These are phyloP conservation scores for Spathaspora jeffriesii DNA, from an alignment of 1,139 yeast species.

Conservation along the genomic window DNA sequence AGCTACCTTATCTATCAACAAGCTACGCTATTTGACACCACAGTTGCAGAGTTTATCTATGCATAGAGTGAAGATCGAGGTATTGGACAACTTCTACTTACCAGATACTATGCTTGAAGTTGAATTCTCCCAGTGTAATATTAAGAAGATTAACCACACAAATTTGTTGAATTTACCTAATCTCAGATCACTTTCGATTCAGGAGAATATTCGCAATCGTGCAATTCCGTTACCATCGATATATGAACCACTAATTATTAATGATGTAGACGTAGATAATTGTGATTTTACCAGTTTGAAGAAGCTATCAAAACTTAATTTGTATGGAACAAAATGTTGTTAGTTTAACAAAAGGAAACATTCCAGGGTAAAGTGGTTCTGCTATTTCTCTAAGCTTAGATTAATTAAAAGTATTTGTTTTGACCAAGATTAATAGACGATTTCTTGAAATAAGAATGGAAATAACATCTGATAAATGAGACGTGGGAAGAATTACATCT, in stretches of 20 bases:
- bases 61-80: background rate
- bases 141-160: background rate
- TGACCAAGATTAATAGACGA: background rate
- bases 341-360: background rate
- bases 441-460: background rate
- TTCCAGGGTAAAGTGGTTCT: background rate
- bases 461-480: background rate
- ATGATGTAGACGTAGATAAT: background rate
- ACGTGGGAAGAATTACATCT: background rate
- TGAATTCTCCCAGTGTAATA: slow-evolving; percentile 1
- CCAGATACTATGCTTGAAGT: background rate
- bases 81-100: background rate
- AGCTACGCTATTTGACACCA: background rate
- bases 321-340: background rate
- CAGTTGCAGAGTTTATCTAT: background rate
- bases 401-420: background rate
- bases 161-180: slow-evolving; percentile 2
- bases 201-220: background rate
- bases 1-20: background rate
- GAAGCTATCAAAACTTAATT: background rate
- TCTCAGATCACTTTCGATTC: background rate
- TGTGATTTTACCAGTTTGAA: background rate
- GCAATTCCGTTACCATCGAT: background rate
- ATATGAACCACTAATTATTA: background rate
- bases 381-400: too few species aligned